Evolutionary conservation across 1,284 basidiomycete species (phyloP), one percentile per base, ranked within the genome.

Genomic region (Baeospora myosura): DNA sequence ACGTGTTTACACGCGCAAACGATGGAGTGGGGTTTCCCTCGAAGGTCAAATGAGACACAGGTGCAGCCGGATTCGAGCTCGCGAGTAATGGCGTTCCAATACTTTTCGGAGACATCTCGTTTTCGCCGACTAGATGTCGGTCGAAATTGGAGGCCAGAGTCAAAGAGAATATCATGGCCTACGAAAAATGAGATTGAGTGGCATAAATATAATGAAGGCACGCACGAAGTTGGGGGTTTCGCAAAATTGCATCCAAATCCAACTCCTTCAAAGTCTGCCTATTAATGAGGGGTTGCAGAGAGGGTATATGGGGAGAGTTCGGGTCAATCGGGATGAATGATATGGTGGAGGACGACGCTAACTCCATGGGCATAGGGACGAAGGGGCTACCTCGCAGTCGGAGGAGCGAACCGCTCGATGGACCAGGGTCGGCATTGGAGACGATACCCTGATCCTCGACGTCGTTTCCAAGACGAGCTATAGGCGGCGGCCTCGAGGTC

Each of bases 81-180:
- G 36, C 77, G 78, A 14, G 74, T 70, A 43, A 96, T 71, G 26
- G 90, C 85, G 36, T 70, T 67, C 92, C 92, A 96, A 59, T 95
- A 96, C 47, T 76, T 78, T 51, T 93, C 87, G 0, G 81, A 74
- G 20, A 78, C 68, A 40, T 84, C 79, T 29, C 80, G 80, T 60
- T 91, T 90, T 45, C 81, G 76, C 30, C 81, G 75, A 47, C 78
- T 79, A 16, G 73, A 71, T 0, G 79, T 79, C 6, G 85, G 77
- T 45, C 84, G 74, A 59, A 86, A 86, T 58, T 84, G 81, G 8
- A 85, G 66, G 11, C 78, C 76, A 25, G 82, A 71, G 52, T 89
- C 91, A 54, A 95, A 95, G 47, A 95, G 77, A 48, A 95, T 74
- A 63, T 96, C 92, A 59, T 96, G 92, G 32, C 91, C 85, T 84